These are phyloP conservation scores for Blastomyces emzantsi DNA, from an alignment of 2,329 filamentous ascomycete species.

Conservation along the genomic window DNA sequence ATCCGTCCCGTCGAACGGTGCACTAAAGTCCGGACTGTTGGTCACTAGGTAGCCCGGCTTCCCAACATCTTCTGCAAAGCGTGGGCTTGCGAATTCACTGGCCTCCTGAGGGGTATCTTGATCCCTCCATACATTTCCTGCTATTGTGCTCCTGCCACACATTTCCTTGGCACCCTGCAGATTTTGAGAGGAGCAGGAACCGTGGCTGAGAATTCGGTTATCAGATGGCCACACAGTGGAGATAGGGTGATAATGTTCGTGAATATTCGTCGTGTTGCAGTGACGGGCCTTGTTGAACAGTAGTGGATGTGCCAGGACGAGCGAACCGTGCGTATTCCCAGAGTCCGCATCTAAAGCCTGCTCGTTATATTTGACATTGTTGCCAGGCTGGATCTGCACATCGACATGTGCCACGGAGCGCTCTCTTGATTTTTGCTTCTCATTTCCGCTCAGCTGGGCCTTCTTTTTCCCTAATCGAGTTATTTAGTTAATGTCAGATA, in stretches of 20 bases:
- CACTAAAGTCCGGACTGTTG: background rate
- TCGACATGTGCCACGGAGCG: background rate
- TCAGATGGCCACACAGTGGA: background rate
- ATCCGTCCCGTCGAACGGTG: background rate
- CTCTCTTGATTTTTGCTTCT: background rate
- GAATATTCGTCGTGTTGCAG: background rate
- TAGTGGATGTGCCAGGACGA: background rate
- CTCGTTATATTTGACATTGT: background rate
- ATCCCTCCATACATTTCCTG: background rate
- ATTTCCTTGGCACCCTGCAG: background rate
- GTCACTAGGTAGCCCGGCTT: background rate
- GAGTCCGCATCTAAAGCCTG: background rate
- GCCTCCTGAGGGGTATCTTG: background rate
- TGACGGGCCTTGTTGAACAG: background rate
- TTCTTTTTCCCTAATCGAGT: background rate
- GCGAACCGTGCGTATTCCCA: background rate
- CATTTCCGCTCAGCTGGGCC: background rate
- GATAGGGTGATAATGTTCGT: background rate
- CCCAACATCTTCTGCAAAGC: background rate
- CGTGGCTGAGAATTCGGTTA: background rate
- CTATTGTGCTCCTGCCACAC: background rate
- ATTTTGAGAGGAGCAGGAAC: background rate
- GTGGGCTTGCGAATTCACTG: background rate
- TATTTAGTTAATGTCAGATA: background rate
- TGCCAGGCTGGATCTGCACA: background rate